Percentiles rank a stretch among this genome's conserved stretches.
Conservation (phyloP, 768 basidiomycete genomes). For the Fomitopsis serialis region DNA sequence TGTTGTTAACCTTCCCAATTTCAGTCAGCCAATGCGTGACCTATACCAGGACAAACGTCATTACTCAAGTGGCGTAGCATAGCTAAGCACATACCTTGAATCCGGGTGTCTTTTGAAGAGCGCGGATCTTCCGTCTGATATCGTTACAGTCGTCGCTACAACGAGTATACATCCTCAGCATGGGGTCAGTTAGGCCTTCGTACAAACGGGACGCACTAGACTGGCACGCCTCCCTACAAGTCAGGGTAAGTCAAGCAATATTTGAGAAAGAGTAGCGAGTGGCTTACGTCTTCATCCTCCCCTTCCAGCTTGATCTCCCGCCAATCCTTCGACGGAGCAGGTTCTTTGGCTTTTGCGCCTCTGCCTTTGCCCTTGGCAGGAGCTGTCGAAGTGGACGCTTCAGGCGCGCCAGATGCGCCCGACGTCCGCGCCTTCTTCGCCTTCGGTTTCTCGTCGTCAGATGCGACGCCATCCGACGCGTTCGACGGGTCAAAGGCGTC, state of each 20-base stretch:
- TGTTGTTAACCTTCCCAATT: conserved; percentile 41
- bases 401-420: conserved; percentile 18
- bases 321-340: conserved; percentile 23
- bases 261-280: not conserved
- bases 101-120: conserved; percentile 33
- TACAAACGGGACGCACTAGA: conserved; percentile 22
- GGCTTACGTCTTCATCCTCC: conserved; percentile 32
- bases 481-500: conserved; percentile 1
- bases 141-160: conserved; percentile 41
- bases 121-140: conserved; percentile 39
- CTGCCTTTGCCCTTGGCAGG: conserved; percentile 12
- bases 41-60: conserved; percentile 17
- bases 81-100: conserved; percentile 31
- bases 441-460: conserved; percentile 12
- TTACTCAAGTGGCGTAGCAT: not conserved
- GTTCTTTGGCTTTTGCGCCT: conserved; percentile 16
- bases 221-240: conserved; percentile 21
- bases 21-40: conserved; percentile 41
- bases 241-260: no score
- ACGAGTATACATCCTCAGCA: not conserved
- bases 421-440: conserved; percentile 29
- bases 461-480: conserved; percentile 8
- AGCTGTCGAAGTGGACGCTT: conserved; percentile 13
- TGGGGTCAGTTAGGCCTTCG: not conserved
- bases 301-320: conserved; percentile 34